Evolutionary conservation across 148 eudicot species (phyloP).

Genomic region (Rhododendron ferrugineum): DNA sequence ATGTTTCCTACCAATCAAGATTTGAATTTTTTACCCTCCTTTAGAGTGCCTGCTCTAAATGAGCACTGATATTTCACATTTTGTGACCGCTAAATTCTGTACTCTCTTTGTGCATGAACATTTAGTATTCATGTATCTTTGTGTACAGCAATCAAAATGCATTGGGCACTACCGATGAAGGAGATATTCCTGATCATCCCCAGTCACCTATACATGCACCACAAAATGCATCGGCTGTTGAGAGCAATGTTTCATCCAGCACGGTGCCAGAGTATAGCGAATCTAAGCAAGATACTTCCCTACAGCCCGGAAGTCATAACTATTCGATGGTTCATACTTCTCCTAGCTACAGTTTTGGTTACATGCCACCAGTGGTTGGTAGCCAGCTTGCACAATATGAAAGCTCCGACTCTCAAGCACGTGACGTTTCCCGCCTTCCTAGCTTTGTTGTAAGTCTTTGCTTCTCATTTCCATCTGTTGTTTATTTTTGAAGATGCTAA

Average conservation of each 20-base stretch:
- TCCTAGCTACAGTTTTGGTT: slow-evolving; percentile 49
- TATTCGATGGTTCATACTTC: slow-evolving; percentile 41
- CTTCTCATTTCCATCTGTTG: not conserved
- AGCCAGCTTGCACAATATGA: slow-evolving; percentile 51
- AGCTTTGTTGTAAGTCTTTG: slow-evolving; percentile 60
- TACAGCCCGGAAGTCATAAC: slow-evolving; percentile 34
- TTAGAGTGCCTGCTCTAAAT: not conserved
- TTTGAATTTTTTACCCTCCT: not conserved
- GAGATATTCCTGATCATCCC: slow-evolving; percentile 34
- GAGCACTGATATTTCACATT: not conserved
- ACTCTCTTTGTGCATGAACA: not conserved
- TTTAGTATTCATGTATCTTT: slow-evolving; percentile 5
- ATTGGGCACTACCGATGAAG: slow-evolving; percentile 39
- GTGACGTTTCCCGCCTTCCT: slow-evolving; percentile 53
- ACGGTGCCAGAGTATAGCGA: slow-evolving; percentile 35
- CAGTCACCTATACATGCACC: slow-evolving; percentile 38
- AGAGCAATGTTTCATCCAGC: slow-evolving; percentile 41
- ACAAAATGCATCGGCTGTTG: slow-evolving; percentile 32
- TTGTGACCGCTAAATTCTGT: not conserved
- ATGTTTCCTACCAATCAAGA: not conserved
- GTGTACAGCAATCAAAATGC: slow-evolving; percentile 42
- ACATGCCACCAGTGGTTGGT: slow-evolving; percentile 51
- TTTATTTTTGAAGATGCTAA: not conserved
- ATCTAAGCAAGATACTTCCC: slow-evolving; percentile 44
- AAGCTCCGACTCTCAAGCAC: slow-evolving; percentile 58